These are phyloP conservation scores for Naganishia vishniacii DNA, from an alignment of 768 basidiomycete species.

Conservation along the genomic window DNA sequence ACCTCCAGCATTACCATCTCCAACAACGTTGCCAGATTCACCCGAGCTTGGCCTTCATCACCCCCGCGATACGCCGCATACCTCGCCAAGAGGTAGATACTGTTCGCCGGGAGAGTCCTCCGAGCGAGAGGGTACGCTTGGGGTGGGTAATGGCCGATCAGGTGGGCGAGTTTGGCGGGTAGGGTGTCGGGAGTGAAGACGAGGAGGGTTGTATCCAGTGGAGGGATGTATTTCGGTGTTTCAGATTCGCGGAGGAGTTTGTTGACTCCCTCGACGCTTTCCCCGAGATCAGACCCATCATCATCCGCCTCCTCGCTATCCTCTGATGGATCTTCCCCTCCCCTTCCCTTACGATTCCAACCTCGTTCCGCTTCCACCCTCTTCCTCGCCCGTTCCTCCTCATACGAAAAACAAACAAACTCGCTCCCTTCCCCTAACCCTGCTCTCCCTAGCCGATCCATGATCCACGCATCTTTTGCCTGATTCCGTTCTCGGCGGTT, in stretches of 20 bases:
- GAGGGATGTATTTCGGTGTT: too few relatives aligned
- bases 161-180: constrained; percentile 69
- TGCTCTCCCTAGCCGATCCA: neutral
- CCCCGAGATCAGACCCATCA: constrained; percentile 49
- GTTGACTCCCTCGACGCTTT: constrained; percentile 38
- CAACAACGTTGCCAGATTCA: constrained; percentile 84
- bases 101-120: constrained; percentile 79
- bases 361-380: too few relatives aligned
- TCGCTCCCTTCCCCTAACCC: constrained; percentile 22
- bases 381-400: constrained; percentile 30
- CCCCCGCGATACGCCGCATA: constrained; percentile 62
- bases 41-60: constrained; percentile 53
- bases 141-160: constrained; percentile 71
- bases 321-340: too few relatives aligned
- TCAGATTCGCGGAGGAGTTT: neutral
- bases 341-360: too few relatives aligned
- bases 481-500: constrained; percentile 8
- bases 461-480: constrained; percentile 16
- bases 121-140: constrained; percentile 55
- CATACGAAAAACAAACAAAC: constrained; percentile 21
- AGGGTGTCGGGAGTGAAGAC: constrained; percentile 79
- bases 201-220: constrained; percentile 89
- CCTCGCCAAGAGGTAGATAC: constrained; percentile 78
- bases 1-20: constrained; percentile 86
- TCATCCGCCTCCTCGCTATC: constrained; percentile 51